A percentile compares a stretch with the other conserved stretches of the same genome.
These are phyloP conservation scores for Stenocarpella maydis DNA, from an alignment of 2,329 filamentous ascomycete genomes.

Conservation along the genomic window DNA sequence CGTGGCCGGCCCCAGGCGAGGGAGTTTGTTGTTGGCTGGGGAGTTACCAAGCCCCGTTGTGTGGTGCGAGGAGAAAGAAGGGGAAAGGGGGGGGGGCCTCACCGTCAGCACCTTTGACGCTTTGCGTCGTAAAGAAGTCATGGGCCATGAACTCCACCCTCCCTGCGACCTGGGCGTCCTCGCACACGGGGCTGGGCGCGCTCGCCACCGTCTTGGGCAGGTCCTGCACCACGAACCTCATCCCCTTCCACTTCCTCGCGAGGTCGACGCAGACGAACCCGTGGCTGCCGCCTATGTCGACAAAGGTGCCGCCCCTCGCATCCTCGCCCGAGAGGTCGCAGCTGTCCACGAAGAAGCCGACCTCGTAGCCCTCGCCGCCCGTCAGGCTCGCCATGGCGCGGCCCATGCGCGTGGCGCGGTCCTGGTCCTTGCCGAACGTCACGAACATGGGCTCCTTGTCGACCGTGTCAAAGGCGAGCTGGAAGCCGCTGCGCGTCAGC, in stretches of 20 bases:
- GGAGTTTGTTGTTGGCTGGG: no score
- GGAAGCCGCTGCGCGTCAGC: constrained; percentile 59
- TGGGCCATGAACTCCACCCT: constrained; percentile 57
- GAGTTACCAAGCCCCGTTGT: no score
- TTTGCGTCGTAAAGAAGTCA: constrained; percentile 66
- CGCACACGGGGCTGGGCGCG: constrained; percentile 53
- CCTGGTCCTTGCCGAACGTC: constrained; percentile 57
- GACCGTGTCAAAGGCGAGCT: constrained; percentile 58
- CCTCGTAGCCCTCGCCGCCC: constrained; percentile 63
- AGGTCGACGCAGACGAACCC: constrained; percentile 66
- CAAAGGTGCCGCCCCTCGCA: constrained; percentile 55
- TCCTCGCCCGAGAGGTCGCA: constrained; percentile 62
- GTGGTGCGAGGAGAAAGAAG: no score
- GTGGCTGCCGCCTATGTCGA: constrained; percentile 67
- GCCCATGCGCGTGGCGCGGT: constrained; percentile 60
- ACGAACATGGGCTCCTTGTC: constrained; percentile 62
- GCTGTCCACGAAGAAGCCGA: constrained; percentile 60
- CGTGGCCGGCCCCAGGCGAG: no score
- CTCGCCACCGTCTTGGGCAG: constrained; percentile 56
- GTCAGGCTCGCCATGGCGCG: constrained; percentile 63
- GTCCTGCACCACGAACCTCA: constrained; percentile 66
- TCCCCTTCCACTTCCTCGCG: constrained; percentile 57
- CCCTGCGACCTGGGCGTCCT: constrained; percentile 48
- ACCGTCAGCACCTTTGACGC: constrained; percentile 61
- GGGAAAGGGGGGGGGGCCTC: no score